Evolutionary conservation across 1,139 yeast species (phyloP), one percentile per base, ranked within the genome.

Genomic region (Wickerhamomyces sp.): DNA sequence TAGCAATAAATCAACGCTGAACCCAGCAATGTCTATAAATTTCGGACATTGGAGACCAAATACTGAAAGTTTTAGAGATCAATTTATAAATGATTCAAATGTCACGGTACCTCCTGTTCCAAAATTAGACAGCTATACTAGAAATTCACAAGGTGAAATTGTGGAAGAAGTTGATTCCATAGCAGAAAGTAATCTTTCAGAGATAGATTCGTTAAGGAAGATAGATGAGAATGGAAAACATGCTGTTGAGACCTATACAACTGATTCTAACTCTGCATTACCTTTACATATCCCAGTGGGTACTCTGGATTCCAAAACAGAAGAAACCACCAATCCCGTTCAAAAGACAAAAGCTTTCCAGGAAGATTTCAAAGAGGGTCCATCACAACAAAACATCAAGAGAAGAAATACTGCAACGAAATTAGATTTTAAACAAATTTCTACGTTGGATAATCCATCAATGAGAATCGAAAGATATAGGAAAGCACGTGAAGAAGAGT

Each of bases 21-120:
- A 49, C 13, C 48, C 53, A 9, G 51, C 55, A 3, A 31, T 48
- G 38, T 51, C 55, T 6, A 50, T 53, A 11, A 68, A 62, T 39
- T 61, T 72, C 62, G 78, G 78, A 3, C 59, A 59, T 15, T 72
- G 78, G 78, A 63, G 66, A 39, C 78, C 78, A 4, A 66, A 71
- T 42, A 71, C 78, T 10, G 64, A 61, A 29, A 62, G 59, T 34
- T 72, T 55, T 51, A 61, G 79, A 34, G 77, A 71, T 42, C 70
- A 68, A 38, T 73, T 73, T 39, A 71, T 73, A 26, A 62, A 58
- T 44, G 73, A 66, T 33, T 68, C 41, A 5, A 28, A 40, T 6
- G 28, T 38, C 3, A 33, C 38, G 5, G 31, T 37, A 6, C 52
- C 39, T 2, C 58, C 44, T 47, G 61, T 44, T 44, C 61, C 39